These are phyloP conservation scores for Chaetomiaceae sp. DNA, from an alignment of 2,329 filamentous ascomycete genomes.

Conservation along the genomic window DNA sequence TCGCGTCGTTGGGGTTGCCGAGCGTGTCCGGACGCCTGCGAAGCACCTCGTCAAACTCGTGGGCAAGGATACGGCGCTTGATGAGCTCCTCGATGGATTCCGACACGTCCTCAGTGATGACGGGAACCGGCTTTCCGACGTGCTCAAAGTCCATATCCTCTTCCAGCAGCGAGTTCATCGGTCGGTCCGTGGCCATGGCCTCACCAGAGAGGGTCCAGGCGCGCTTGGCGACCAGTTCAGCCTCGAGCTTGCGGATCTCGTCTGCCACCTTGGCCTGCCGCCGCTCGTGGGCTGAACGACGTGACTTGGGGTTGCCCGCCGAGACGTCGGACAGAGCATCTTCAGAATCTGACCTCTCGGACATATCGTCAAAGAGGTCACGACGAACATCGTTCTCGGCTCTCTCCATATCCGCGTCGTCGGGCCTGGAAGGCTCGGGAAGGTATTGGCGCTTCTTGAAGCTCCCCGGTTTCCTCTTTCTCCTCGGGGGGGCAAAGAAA, in stretches of 20 bases:
- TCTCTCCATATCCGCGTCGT: conserved; percentile 66
- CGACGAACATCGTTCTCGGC: conserved; percentile 83
- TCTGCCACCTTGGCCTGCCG: conserved; percentile 79
- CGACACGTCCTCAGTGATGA: conserved; percentile 86
- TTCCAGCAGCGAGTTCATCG: conserved; percentile 86
- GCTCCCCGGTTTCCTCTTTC: conserved; percentile 55
- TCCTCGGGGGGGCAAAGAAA: conserved; percentile 83
- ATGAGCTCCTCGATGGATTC: conserved; percentile 91
- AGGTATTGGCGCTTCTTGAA: conserved; percentile 37
- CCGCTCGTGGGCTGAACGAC: conserved; percentile 79
- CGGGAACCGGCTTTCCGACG: conserved; percentile 87
- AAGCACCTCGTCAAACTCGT: conserved; percentile 88
- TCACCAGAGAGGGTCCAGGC: conserved; percentile 90
- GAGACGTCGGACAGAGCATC: conserved; percentile 62
- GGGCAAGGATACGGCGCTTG: conserved; percentile 83
- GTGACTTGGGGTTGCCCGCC: conserved; percentile 64
- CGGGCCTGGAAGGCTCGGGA: conserved; percentile 41
- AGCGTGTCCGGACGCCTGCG: conserved; percentile 73
- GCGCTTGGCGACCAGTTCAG: conserved; percentile 81
- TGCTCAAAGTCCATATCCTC: conserved; percentile 95
- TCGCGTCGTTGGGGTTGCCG: conserved; percentile 53
- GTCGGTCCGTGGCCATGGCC: conserved; percentile 74
- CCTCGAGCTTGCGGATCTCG: conserved; percentile 88
- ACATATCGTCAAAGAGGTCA: conserved; percentile 81
- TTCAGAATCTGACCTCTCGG: conserved; percentile 60